Evolutionary conservation across 2,329 filamentous ascomycete species (phyloP).

Genomic region (Biscogniauxia mediterranea): DNA sequence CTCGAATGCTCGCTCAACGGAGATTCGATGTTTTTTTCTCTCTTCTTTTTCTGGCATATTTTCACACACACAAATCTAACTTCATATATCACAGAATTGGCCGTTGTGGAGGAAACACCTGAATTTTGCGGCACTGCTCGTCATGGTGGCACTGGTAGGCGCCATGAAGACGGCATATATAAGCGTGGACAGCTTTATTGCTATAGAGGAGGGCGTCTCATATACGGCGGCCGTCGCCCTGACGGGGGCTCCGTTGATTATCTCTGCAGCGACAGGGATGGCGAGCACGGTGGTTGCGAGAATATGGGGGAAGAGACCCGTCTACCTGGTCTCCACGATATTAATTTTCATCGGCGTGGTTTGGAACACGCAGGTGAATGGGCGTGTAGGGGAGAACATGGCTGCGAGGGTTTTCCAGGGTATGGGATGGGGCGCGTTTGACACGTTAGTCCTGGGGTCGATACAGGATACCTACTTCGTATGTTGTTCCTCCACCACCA

Average conservation of each 20-base stretch:
- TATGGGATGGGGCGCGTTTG: conserved; percentile 58
- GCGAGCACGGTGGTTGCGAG: conserved; percentile 42
- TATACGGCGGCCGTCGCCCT: conserved; percentile 49
- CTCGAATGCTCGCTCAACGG: neutral
- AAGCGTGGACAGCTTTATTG: conserved; percentile 45
- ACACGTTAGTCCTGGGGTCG: conserved; percentile 50
- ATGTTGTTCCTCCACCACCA: conserved; percentile 2
- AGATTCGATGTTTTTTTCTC: neutral
- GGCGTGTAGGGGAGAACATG: conserved; percentile 47
- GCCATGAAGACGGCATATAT: conserved; percentile 56
- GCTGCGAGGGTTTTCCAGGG: conserved; percentile 54
- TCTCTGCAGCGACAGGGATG: conserved; percentile 47
- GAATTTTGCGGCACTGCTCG: conserved; percentile 46
- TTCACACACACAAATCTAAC: neutral
- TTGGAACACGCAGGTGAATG: conserved; percentile 47
- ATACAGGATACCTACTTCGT: conserved; percentile 60
- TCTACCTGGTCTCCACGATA: conserved; percentile 48
- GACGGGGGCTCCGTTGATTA: conserved; percentile 52
- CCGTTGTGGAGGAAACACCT: conserved; percentile 52
- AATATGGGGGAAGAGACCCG: conserved; percentile 51
- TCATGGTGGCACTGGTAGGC: conserved; percentile 45
- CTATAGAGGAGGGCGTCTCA: conserved; percentile 41
- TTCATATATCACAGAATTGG: conserved; percentile 49
- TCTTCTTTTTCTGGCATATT: conserved; percentile 2
- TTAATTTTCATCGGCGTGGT: conserved; percentile 48